Base-by-base conservation (phyloP, 1,284 basidiomycete species). In the Rhodotorula glutinis region DNA sequence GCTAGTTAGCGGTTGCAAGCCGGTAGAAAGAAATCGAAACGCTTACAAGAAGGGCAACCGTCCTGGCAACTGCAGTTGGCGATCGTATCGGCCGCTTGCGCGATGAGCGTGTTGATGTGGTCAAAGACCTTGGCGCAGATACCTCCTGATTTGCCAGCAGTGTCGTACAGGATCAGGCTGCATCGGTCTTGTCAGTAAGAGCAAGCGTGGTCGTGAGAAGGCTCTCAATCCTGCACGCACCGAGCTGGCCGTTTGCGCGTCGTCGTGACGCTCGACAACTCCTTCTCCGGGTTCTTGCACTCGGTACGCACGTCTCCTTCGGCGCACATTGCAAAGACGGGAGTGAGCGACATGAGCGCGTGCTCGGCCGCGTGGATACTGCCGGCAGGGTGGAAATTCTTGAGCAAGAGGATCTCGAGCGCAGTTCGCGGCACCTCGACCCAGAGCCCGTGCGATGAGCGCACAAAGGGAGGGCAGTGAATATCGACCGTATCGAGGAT, bases 341-440 rank as follows among this genome's bases (percentile, higher is more conserved):
- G 80, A 14, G 81, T 80, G 40, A 82, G 74, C 56, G 90, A 91
- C 67, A 94, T 79, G 71, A 93, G 83, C 0, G 90, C 91, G 76
- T 95, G 92, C 70, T 88, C 84, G 2, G 91, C 90, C 2, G 89
- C 86, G 75, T 94, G 92, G 59, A 94, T 91, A 0, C 88, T 89
- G 65, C 87, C 90, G 0, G 88, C 86, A 0, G 85, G 83, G 65
- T 85, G 85, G 64, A 91, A 84, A 10, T 80, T 81, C 70, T 87
- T 86, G 27, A 77, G 75, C 8, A 80, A 80, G 76, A 95, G 71
- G 49, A 77, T 76, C 23, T 83, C 57, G 85, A 80, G 44, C 79
- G 79, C 60, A 87, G 78, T 55, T 82, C 81, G 17, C 0, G 91
- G 89, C 2, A 94, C 82, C 75, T 95, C 90, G 33, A 95, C 81